Evolutionary conservation across 1,284 basidiomycete species (phyloP).

Genomic region (Sporisorium sorghi): DNA sequence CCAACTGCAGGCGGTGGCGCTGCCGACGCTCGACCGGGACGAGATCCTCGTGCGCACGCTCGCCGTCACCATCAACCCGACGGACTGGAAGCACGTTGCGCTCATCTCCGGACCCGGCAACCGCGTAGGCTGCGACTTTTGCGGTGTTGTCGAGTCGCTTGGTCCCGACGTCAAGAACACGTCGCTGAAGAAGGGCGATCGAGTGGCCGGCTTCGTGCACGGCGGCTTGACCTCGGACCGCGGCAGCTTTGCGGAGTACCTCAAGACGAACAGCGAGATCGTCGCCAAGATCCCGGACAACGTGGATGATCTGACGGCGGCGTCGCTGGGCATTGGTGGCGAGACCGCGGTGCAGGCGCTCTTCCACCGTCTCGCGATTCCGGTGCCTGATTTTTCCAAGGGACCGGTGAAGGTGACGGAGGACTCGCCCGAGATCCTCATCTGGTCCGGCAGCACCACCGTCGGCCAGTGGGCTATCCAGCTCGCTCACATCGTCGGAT

Average conservation of each 20-base stretch:
- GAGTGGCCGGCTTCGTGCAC: conserved; percentile 73
- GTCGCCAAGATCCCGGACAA: conserved; percentile 58
- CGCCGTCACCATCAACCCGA: conserved; percentile 64
- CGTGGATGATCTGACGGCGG: conserved; percentile 40
- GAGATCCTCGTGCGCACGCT: conserved; percentile 55
- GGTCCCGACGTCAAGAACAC: conserved; percentile 65
- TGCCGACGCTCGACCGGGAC: conserved; percentile 49
- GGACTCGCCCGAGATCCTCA: conserved; percentile 57
- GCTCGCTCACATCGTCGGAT: conserved; percentile 70
- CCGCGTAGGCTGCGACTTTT: conserved; percentile 75
- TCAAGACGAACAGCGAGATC: conserved; percentile 57
- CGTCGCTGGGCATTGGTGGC: conserved; percentile 59
- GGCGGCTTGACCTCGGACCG: conserved; percentile 69
- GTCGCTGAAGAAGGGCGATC: conserved; percentile 74
- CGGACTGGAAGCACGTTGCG: conserved; percentile 70
- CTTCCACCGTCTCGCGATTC: conserved; percentile 44
- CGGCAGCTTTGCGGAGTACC: conserved; percentile 69
- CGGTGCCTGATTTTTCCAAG: conserved; percentile 38
- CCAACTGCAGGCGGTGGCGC: conserved; percentile 50
- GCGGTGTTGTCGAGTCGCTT: conserved; percentile 74
- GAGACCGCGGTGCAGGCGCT: conserved; percentile 62
- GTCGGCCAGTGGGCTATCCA: conserved; percentile 72
- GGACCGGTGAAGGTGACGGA: conserved; percentile 39
- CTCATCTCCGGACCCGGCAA: conserved; percentile 66
- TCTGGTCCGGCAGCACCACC: conserved; percentile 75